Base-by-base conservation (phyloP, 148 eudicot genomes). In the Persicaria maculosa region DNA sequence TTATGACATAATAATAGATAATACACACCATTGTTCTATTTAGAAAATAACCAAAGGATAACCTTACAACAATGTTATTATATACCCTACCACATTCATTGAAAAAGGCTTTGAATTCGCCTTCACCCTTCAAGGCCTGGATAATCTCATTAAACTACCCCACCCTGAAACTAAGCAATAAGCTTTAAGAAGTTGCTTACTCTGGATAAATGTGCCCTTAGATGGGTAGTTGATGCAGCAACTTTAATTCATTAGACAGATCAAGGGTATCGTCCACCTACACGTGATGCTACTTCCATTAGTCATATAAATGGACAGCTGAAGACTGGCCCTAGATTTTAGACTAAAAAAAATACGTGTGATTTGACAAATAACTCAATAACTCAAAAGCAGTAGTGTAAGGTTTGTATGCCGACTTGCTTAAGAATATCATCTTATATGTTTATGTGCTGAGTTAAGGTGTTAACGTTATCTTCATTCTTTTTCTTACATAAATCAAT, bases 191-290 rank as follows among this genome's bases (percentile, higher is more conserved):
- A n/a, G n/a, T n/a, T n/a, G n/a, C n/a, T n/a, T n/a, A n/a, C n/a
- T n/a, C n/a, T n/a, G n/a, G n/a, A n/a, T n/a, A n/a, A n/a, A n/a
- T n/a, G n/a, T n/a, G n/a, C n/a, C n/a, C n/a, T n/a, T n/a, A n/a
- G n/a, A n/a, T n/a, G n/a, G n/a, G n/a, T n/a, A n/a, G n/a, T 80
- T 95, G 93, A 86, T 95, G 97, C 78, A 92, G 98, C 81, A 88
- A 78, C 74, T 95, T 97, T 74, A 95, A 83, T 65, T 91, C 93
- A 82, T 95, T 86, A 76, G 92, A 95, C 64, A 95, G 81, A 59
- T 91, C 98, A 78, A 95, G 91, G 79, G 98, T 95, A 79, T 90
- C 96, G 77, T 92, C 97, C 82, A 94, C 96, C 98, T 95, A 85
- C 74, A 87, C 46, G 74, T 80, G 12, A 75, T 5, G 44, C 45